Percentiles rank a stretch among this genome's conserved stretches.
Evolutionary conservation across 2,329 filamentous ascomycete species (phyloP).

Genomic region (Colletotrichum sp.): DNA sequence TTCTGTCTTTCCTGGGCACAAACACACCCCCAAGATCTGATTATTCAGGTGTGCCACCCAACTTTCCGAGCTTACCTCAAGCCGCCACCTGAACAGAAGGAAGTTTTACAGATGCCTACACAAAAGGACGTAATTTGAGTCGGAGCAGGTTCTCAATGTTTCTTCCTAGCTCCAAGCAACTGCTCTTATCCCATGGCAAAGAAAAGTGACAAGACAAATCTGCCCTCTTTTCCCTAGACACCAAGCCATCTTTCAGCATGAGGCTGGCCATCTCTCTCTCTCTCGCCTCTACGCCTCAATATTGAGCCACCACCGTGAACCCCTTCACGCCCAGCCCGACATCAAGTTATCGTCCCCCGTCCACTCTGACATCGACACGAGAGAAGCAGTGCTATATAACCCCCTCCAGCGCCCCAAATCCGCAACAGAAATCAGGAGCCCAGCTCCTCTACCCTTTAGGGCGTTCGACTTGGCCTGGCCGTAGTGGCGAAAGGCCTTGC

Average conservation of each 20-base stretch:
- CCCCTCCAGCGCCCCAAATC: background rate
- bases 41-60: background rate
- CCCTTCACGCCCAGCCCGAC: background rate
- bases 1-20: background rate
- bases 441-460: background rate
- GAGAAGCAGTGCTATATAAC: background rate
- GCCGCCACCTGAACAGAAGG: background rate
- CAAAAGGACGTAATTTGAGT: background rate
- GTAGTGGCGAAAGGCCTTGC: background rate
- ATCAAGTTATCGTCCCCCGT: rapidly evolving
- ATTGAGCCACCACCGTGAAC: background rate
- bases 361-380: background rate
- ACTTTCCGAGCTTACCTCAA: background rate
- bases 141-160: background rate
- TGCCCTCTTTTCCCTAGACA: no score
- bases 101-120: background rate
- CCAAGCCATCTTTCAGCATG: no score
- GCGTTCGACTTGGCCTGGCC: background rate
- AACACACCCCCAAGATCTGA: background rate
- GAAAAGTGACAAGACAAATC: no score
- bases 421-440: background rate
- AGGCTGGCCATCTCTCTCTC: background rate
- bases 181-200: background rate
- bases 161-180: background rate
- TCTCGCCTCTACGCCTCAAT: background rate